Conservation (phyloP, 108 stramenopile species). For the Ochromonas danica region DNA sequence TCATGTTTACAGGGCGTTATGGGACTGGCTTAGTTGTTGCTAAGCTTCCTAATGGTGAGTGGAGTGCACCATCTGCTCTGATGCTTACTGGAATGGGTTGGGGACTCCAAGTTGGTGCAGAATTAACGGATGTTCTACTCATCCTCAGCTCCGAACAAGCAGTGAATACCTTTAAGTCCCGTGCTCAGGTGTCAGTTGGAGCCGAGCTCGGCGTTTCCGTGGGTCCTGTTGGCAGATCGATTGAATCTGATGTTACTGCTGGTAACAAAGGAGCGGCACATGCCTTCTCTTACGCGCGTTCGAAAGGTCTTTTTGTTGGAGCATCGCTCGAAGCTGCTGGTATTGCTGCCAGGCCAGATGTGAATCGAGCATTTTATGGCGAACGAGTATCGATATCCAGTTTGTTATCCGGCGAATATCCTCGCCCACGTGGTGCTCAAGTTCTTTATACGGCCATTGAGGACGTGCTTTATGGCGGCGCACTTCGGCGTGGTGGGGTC, state of each 20-base stretch:
- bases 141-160: slow-evolving; percentile 85
- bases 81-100: slow-evolving; percentile 72
- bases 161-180: slow-evolving; percentile 67
- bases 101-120: slow-evolving; percentile 77
- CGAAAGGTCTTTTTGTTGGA: slow-evolving; percentile 89
- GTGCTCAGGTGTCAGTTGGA: slow-evolving; percentile 75
- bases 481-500: too few species aligned
- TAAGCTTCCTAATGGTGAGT: slow-evolving; percentile 72
- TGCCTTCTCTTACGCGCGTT: slow-evolving; percentile 84
- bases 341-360: slow-evolving; percentile 72
- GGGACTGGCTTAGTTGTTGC: slow-evolving; percentile 79
- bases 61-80: slow-evolving; percentile 81
- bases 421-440: slow-evolving; percentile 69
- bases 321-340: slow-evolving; percentile 84
- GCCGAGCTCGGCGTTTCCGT: slow-evolving; percentile 87
- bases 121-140: slow-evolving; percentile 81
- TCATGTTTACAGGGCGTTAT: slow-evolving; percentile 70
- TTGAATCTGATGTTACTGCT: slow-evolving; percentile 72
- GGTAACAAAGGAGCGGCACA: slow-evolving; percentile 70
- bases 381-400: slow-evolving; percentile 47
- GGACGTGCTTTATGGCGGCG: slow-evolving; percentile 11
- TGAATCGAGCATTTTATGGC: slow-evolving; percentile 95
- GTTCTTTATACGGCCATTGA: slow-evolving; percentile 70
- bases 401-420: slow-evolving; percentile 52
- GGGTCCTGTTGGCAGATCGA: slow-evolving; percentile 83